phyloP scores from a whole-genome alignment of 2,329 filamentous ascomycete genomes.

The Nemania serpens region DNA sequence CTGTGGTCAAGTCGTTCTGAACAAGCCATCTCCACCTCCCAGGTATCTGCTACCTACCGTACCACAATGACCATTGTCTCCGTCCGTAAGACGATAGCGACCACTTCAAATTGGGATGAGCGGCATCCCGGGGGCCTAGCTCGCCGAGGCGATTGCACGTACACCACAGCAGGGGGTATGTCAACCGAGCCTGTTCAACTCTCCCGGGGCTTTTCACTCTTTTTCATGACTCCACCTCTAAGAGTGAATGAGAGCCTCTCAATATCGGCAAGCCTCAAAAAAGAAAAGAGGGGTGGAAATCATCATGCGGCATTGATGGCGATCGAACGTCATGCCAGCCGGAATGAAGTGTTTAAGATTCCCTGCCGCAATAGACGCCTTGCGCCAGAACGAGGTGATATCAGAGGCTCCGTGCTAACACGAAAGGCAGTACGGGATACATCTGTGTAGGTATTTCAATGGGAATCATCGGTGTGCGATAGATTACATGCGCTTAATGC shows the following conservation, averaged over 20 bases:
- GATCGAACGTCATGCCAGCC: constrained; percentile 38
- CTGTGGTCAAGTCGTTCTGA: constrained; percentile 27
- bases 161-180: constrained; percentile 17
- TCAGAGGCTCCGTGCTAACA: constrained; percentile 27
- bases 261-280: constrained; percentile 38
- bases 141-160: constrained; percentile 34
- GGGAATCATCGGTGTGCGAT: constrained; percentile 10
- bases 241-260: constrained; percentile 34
- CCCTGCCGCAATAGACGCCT: constrained; percentile 30
- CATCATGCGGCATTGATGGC: constrained; percentile 35
- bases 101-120: constrained; percentile 41
- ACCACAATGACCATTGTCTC: constrained; percentile 39
- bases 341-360: constrained; percentile 29
- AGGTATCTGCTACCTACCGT: constrained; percentile 1
- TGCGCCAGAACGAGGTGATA: constrained; percentile 27
- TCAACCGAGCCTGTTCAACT: constrained; percentile 33
- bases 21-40: constrained; percentile 36
- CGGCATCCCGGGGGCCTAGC: constrained; percentile 36
- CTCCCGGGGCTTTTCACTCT: constrained; percentile 16
- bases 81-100: constrained; percentile 38
- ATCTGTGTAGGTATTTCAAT: background rate
- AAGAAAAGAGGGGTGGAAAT: constrained; percentile 26
- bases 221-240: constrained; percentile 33
- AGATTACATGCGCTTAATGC: constrained; percentile 16
- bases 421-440: background rate